Evolutionary conservation across 2,329 filamentous ascomycete genomes (phyloP).

Genomic region (Trichoderma gracile): DNA sequence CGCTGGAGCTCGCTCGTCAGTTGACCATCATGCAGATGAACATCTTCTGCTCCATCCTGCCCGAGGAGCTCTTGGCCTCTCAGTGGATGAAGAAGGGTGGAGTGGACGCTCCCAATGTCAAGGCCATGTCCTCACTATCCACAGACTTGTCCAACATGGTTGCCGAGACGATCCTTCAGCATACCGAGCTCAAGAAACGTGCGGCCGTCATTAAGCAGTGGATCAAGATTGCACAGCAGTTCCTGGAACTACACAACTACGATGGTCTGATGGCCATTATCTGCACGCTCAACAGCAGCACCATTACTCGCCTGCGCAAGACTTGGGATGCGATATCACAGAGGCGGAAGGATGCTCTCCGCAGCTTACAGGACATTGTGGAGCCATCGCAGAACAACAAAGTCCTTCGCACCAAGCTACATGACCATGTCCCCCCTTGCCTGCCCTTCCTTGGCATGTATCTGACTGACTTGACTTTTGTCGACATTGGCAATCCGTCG

Average conservation of each 20-base stretch:
- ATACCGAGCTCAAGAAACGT: conserved; percentile 89
- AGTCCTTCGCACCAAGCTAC: conserved; percentile 76
- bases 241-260: conserved; percentile 89
- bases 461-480: conserved; percentile 92
- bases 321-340: conserved; percentile 89
- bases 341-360: conserved; percentile 79
- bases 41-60: conserved; percentile 88
- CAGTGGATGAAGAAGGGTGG: conserved; percentile 92
- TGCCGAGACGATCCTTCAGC: conserved; percentile 84
- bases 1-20: conserved; percentile 86
- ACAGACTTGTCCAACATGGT: conserved; percentile 93
- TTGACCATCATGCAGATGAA: conserved; percentile 88
- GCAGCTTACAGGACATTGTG: conserved; percentile 77
- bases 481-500: conserved; percentile 88
- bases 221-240: conserved; percentile 91
- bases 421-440: conserved; percentile 86
- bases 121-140: conserved; percentile 88
- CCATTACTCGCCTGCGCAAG: conserved; percentile 80
- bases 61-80: conserved; percentile 85
- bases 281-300: conserved; percentile 88
- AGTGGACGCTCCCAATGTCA: conserved; percentile 80
- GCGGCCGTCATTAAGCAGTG: conserved; percentile 93
- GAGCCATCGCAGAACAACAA: conserved; percentile 92
- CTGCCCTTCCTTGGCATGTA: conserved; percentile 96
- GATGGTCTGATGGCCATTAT: conserved; percentile 97